Base-by-base conservation (phyloP, 2,329 filamentous ascomycete species). In the Phaeoacremonium minimum region DNA sequence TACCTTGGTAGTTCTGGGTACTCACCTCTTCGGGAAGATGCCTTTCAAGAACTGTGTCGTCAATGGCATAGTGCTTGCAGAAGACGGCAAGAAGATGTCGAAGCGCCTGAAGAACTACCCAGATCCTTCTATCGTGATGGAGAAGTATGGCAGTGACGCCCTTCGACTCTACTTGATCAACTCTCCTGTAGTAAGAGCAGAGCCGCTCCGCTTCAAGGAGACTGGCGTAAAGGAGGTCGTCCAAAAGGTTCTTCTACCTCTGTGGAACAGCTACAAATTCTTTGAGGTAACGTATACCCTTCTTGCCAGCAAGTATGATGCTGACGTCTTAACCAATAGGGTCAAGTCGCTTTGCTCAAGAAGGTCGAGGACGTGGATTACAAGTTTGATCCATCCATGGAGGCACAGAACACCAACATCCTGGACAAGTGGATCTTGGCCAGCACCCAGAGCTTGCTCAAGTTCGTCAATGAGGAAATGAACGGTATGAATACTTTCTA, bases 11-110 rank as follows among this genome's bases (percentile, higher is more conserved):
- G 88, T 96, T 8, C 69, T 97, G 32, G 90, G 90, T 20, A 93
- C 86, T 7, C 87, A 95, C 56, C 73, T 96, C 4, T 95, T 93
- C 51, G 85, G 85, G 30, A 76, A 80, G 22, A 79, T 89, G 3
- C 89, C 91, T 0, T 96, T 95, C 73, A 83, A 93, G 65, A 96
- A 95, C 58, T 94, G 88, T 51, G 87, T 96, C n/a, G 89, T 95
- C 44, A 96, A 95, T 55, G 90, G 90, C 33, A 93, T 95, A 44
- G 89, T 96, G 5, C 74, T 96, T 28, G 90, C 90, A 1, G 89
- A 95, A 57, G 88, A 95, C 53, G 91, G 91, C 38, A 96, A 95
- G 72, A 97, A 97, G 72, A 97, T 97, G 91, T 95, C 89, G 6
- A 97, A 97, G 66, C 80, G 91, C 36, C 71, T 95, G 40, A 94